Percentiles rank a stretch among this genome's conserved stretches.
phyloP scores from a whole-genome alignment of 1,284 basidiomycete genomes.

The Ceratobasidium sp. region DNA sequence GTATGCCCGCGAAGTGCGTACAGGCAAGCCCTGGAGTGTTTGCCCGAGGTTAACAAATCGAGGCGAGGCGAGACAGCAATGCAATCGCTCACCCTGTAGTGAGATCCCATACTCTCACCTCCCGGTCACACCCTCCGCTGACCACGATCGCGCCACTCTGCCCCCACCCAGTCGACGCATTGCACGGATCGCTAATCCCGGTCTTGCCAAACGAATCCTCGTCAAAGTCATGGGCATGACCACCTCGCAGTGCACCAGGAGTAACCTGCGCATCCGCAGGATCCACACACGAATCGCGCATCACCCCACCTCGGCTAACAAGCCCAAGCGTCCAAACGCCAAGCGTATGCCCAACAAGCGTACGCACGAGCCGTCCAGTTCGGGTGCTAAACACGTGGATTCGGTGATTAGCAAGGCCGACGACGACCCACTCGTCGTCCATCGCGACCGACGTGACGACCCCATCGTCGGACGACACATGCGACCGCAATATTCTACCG shows the following conservation, averaged over 20 bases:
- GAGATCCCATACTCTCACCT: conserved; percentile 92
- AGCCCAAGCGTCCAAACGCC: conserved; percentile 96
- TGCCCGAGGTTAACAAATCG: neutral
- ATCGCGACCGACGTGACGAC: conserved; percentile 91
- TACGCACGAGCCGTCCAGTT: conserved; percentile 82
- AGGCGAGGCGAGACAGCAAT: neutral
- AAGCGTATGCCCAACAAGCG: conserved; percentile 85
- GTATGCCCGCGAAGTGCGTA: conserved; percentile 88
- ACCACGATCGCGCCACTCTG: conserved; percentile 79
- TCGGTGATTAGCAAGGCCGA: conserved; percentile 89
- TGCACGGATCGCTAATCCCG: conserved; percentile 69
- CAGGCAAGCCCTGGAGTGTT: conserved; percentile 74
- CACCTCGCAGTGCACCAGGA: conserved; percentile 18
- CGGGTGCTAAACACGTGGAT: conserved; percentile 89
- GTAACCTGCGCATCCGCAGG: conserved; percentile 26
- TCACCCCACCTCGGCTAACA: conserved; percentile 62
- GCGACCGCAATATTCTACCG: conserved; percentile 80
- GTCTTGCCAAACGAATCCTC: conserved; percentile 35
- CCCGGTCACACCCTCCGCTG: conserved; percentile 93
- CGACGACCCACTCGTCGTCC: conserved; percentile 87
- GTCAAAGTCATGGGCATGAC: neutral
- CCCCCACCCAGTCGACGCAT: conserved; percentile 75
- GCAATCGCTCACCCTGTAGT: conserved; percentile 72
- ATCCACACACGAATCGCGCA: neutral
- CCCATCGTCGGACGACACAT: conserved; percentile 78